phyloP scores from a whole-genome alignment of 768 basidiomycete species.

The Boletellus ananas region DNA sequence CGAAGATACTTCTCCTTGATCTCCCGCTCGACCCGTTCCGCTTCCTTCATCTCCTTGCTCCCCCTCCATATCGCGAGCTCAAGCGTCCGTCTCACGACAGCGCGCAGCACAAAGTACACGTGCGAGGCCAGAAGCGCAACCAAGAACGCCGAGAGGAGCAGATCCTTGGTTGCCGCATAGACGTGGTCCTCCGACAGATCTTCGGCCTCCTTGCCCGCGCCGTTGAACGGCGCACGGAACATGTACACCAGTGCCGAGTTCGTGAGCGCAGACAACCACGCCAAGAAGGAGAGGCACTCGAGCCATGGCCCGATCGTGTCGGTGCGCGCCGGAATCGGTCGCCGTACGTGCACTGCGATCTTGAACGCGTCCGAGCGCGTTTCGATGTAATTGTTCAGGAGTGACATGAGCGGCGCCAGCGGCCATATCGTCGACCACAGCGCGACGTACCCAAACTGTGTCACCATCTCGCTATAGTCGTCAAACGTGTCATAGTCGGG shows the following conservation, averaged over 20 bases:
- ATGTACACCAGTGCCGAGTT: constrained; percentile 91
- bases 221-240: constrained; percentile 54
- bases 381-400: constrained; percentile 92
- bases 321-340: constrained; percentile 82
- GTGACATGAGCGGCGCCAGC: constrained; percentile 81
- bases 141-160: constrained; percentile 61
- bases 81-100: constrained; percentile 61
- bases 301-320: constrained; percentile 96
- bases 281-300: constrained; percentile 78
- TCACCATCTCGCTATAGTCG: constrained; percentile 96
- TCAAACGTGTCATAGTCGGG: constrained; percentile 79
- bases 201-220: constrained; percentile 1
- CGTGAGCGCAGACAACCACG: constrained; percentile 85
- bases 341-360: constrained; percentile 77
- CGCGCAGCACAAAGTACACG: constrained; percentile 68
- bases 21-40: constrained; percentile 52
- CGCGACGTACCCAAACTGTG: constrained; percentile 89
- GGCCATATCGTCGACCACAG: constrained; percentile 96
- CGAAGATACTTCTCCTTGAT: constrained; percentile 44
- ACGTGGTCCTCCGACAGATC: constrained; percentile 14
- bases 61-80: constrained; percentile 77
- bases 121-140: constrained; percentile 85
- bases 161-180: constrained; percentile 40
- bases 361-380: constrained; percentile 94
- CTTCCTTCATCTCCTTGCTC: constrained; percentile 59